phyloP scores from a whole-genome alignment of 768 basidiomycete genomes.

The Kwoniella botswanensis region DNA sequence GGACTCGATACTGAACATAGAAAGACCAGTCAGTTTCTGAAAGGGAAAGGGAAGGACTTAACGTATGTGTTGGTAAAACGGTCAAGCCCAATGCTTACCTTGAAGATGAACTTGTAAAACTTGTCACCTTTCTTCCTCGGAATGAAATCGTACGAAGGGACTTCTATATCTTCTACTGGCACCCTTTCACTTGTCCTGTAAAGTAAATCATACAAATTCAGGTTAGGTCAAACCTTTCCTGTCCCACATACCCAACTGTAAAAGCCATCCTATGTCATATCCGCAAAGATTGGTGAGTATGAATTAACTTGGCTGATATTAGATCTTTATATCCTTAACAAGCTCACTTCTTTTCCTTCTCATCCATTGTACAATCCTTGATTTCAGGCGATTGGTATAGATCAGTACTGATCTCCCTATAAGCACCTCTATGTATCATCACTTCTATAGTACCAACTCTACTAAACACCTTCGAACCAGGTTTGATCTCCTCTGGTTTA shows the following conservation, averaged over 20 bases:
- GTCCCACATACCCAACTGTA: not conserved
- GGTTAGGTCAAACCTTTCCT: too few species aligned
- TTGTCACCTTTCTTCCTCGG: not conserved
- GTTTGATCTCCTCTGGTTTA: not conserved
- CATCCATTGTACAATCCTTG: not conserved
- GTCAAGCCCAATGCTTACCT: not conserved
- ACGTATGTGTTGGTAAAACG: too few species aligned
- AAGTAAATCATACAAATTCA: not conserved
- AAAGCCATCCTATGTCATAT: constrained; percentile 4
- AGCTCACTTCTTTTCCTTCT: not conserved
- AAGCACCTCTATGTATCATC: not conserved
- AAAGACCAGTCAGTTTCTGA: too few species aligned
- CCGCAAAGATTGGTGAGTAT: too few species aligned
- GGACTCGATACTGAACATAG: not conserved
- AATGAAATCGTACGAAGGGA: not conserved
- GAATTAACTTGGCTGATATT: too few species aligned
- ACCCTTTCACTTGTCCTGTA: not conserved
- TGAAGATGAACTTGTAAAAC: not conserved
- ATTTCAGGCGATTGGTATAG: not conserved
- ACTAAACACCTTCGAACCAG: not conserved
- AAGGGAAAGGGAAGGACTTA: too few species aligned
- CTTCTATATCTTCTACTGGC: not conserved
- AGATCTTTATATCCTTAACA: too few species aligned
- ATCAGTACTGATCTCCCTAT: not conserved
- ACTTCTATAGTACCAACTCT: not conserved